Evolutionary conservation across 305 asterid genomes (phyloP).

Genomic region (Solanum aculeatissimum): DNA sequence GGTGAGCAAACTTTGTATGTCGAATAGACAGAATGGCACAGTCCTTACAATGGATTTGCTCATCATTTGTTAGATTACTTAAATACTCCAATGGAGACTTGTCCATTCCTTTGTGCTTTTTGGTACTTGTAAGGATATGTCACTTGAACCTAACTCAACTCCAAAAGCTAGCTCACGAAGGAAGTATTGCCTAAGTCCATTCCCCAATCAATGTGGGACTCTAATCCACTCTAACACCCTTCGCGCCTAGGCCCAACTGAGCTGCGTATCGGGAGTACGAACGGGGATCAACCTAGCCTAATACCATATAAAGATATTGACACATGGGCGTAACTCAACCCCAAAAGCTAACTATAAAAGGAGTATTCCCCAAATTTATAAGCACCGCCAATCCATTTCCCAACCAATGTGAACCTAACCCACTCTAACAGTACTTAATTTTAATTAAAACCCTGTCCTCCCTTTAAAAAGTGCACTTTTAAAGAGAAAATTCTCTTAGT

Average conservation of each 20-base stretch:
- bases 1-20: neutral
- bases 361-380: neutral
- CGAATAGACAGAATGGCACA: neutral
- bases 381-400: neutral
- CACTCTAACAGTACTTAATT: neutral
- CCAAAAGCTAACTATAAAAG: neutral
- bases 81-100: neutral
- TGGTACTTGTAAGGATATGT: neutral
- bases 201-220: neutral
- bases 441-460: neutral
- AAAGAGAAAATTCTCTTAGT: neutral
- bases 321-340: neutral
- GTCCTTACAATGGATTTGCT: neutral
- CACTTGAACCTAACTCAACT: neutral
- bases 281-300: rapidly evolving
- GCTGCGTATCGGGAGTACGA: neutral
- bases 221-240: neutral
- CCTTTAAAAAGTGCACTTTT: neutral
- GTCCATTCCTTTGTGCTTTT: neutral
- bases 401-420: neutral
- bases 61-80: neutral
- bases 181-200: neutral
- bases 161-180: neutral
- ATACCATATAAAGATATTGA: too few species aligned
- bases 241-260: neutral